Evolutionary conservation across 1,284 basidiomycete species (phyloP).

Genomic region (Cronartium quercuum): DNA sequence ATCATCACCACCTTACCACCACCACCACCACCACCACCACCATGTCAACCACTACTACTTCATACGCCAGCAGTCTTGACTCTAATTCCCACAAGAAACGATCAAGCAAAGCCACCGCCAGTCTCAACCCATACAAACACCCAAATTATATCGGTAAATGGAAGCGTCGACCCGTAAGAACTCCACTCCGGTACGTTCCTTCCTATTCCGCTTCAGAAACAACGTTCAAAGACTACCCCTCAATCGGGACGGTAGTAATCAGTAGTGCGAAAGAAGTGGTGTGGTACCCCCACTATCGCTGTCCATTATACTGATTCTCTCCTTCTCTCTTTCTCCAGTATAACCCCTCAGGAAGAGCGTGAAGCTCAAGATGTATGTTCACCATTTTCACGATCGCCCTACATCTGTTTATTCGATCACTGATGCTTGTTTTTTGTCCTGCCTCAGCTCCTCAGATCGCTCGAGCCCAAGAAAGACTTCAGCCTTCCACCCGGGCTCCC

Average conservation of each 20-base stretch:
- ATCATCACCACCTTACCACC: background rate
- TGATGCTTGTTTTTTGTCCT: background rate
- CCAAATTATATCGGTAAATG: background rate
- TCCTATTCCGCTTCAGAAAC: background rate
- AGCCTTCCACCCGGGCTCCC: constrained; percentile 7
- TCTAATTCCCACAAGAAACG: background rate
- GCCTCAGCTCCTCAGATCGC: constrained; percentile 7
- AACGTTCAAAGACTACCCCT: too few relatives aligned
- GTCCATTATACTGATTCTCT: too few relatives aligned
- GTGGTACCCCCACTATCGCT: too few relatives aligned
- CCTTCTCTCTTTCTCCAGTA: too few relatives aligned
- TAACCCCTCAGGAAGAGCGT: background rate
- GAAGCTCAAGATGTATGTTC: background rate
- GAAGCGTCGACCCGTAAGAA: background rate
- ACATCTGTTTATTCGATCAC: too few relatives aligned
- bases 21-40: background rate
- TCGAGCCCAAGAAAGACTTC: constrained; percentile 2
- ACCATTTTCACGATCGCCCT: too few relatives aligned
- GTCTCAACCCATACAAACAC: background rate
- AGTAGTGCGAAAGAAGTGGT: too few relatives aligned
- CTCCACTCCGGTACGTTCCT: background rate
- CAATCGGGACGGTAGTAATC: too few relatives aligned
- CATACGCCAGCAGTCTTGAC: background rate
- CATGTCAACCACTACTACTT: background rate
- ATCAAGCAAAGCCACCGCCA: background rate